A percentile compares a stretch with the other conserved stretches of the same genome.
These are phyloP conservation scores for Neohortaea acidophila DNA, from an alignment of 495 filamentous ascomycete genomes.

Conservation along the genomic window DNA sequence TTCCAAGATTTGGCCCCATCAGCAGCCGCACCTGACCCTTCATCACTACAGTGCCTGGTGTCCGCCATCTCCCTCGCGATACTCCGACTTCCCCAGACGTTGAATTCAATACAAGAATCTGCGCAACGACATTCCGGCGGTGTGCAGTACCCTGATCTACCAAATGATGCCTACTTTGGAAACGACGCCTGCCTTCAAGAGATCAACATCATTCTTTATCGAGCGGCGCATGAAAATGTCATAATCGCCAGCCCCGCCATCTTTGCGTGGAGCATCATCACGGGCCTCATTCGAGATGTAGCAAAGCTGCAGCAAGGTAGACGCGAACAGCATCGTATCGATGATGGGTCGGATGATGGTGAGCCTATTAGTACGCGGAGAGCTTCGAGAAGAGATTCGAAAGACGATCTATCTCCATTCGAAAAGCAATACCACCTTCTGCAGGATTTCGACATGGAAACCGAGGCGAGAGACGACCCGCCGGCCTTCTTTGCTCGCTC, in stretches of 20 bases:
- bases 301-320: background rate
- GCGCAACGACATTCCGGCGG: constrained; percentile 10
- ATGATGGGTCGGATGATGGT: constrained; percentile 5
- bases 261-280: constrained; percentile 63
- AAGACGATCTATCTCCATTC: background rate
- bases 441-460: background rate
- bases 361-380: background rate
- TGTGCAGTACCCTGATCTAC: constrained; percentile 21
- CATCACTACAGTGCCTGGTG: constrained; percentile 48
- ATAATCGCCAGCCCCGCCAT: constrained; percentile 47
- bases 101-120: constrained; percentile 21
- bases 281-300: constrained; percentile 19
- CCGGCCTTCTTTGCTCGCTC: background rate
- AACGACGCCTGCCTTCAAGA: constrained; percentile 45
- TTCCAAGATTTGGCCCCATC: constrained; percentile 32
- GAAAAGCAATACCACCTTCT: constrained; percentile 4
- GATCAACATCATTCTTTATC: constrained; percentile 46
- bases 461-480: constrained; percentile 8
- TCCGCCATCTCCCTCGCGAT: constrained; percentile 60
- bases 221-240: constrained; percentile 30
- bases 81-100: constrained; percentile 43
- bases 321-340: constrained; percentile 1
- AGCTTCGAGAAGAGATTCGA: background rate
- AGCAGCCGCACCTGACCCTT: background rate
- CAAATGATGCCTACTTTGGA: constrained; percentile 40